Percentiles rank a stretch among this genome's conserved stretches.
Evolutionary conservation across 352 stramenopile species (phyloP).

Genomic region (Achlya hypogyna): DNA sequence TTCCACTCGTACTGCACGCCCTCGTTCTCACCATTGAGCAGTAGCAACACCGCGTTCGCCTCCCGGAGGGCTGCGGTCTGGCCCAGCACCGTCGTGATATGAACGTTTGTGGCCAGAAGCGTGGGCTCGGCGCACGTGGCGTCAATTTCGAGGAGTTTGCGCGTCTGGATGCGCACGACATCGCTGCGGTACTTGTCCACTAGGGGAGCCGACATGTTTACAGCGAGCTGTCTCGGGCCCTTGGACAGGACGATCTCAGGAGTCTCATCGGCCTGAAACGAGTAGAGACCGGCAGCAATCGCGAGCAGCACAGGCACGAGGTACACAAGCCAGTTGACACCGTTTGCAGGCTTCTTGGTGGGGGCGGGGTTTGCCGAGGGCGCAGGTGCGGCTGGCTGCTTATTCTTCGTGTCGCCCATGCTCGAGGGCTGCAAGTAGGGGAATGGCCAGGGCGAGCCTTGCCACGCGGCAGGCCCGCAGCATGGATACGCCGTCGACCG

Average conservation of each 20-base stretch:
- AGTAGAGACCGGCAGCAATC: neutral
- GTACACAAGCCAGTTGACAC: neutral
- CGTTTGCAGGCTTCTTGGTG: neutral
- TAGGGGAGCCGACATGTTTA: neutral
- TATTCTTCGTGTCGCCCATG: neutral
- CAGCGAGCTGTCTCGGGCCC: neutral
- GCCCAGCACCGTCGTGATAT: slow-evolving; percentile 33
- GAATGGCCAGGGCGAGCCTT: neutral
- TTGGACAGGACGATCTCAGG: neutral
- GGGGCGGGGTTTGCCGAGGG: neutral
- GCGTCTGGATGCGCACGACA: slow-evolving; percentile 36
- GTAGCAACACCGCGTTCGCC: slow-evolving; percentile 5
- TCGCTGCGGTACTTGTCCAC: slow-evolving; percentile 49
- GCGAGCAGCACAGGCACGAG: neutral
- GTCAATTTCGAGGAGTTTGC: slow-evolving; percentile 27
- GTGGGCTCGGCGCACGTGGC: slow-evolving; percentile 27
- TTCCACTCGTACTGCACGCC: slow-evolving; percentile 7
- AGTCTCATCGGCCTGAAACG: neutral
- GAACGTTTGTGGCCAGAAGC: slow-evolving; percentile 23
- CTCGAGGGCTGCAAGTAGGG: neutral
- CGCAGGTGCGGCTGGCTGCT: neutral
- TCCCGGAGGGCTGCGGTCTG: neutral
- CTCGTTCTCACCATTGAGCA: slow-evolving; percentile 20
- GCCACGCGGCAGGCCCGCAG: neutral
- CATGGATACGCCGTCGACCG: too few relatives aligned